These are phyloP conservation scores for Mycena alexandri DNA, from an alignment of 768 basidiomycete species.

Conservation along the genomic window DNA sequence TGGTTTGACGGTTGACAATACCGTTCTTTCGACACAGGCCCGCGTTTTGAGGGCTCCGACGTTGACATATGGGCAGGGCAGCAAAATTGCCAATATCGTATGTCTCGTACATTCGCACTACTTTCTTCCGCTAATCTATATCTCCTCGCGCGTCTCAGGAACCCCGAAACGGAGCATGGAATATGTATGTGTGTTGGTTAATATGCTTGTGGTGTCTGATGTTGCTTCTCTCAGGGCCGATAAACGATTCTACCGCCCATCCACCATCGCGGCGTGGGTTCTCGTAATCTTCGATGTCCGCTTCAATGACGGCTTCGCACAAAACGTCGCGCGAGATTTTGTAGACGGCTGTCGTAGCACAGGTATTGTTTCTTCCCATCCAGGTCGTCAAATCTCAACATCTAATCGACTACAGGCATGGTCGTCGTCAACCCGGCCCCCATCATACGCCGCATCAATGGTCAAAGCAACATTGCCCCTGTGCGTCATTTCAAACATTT, in stretches of 20 bases:
- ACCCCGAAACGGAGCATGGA: slow-evolving; percentile 80
- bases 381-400: no score
- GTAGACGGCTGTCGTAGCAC: slow-evolving; percentile 62
- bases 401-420: slow-evolving; percentile 65
- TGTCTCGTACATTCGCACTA: background rate
- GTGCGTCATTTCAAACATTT: slow-evolving; percentile 45
- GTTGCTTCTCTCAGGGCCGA: slow-evolving; percentile 67
- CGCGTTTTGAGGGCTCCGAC: slow-evolving; percentile 62
- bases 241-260: slow-evolving; percentile 73
- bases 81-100: slow-evolving; percentile 54
- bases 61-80: slow-evolving; percentile 58
- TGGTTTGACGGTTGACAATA: slow-evolving; percentile 52
- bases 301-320: slow-evolving; percentile 59
- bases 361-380: slow-evolving; percentile 58
- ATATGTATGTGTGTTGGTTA: slow-evolving; percentile 60
- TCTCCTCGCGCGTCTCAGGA: slow-evolving; percentile 48
- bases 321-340: slow-evolving; percentile 67
- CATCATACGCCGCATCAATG: slow-evolving; percentile 65
- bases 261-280: slow-evolving; percentile 68
- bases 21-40: slow-evolving; percentile 56
- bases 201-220: slow-evolving; percentile 38
- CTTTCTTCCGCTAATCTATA: background rate
- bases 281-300: slow-evolving; percentile 75
- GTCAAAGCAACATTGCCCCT: slow-evolving; percentile 64
- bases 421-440: slow-evolving; percentile 59